Conservation (phyloP, 2,329 filamentous ascomycete species). For the Mycosphaerella sp. region DNA sequence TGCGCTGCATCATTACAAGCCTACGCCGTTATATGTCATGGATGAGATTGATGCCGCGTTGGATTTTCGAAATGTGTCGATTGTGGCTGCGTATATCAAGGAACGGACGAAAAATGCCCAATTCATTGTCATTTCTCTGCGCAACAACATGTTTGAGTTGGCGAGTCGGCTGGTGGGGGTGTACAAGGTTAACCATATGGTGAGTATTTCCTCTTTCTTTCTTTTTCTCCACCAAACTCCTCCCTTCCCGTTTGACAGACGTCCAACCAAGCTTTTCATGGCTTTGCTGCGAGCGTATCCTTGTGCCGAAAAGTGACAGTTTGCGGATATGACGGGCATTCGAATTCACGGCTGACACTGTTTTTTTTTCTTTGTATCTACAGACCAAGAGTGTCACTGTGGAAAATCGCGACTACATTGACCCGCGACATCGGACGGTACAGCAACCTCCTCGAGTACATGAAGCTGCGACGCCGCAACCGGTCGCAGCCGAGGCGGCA, state of each 20-base stretch:
- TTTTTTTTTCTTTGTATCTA: neutral
- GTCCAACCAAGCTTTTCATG: neutral
- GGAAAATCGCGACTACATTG: slow-evolving; percentile 46
- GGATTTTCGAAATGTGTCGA: slow-evolving; percentile 96
- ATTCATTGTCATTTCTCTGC: slow-evolving; percentile 94
- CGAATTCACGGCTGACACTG: slow-evolving; percentile 3
- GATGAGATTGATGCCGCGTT: slow-evolving; percentile 98
- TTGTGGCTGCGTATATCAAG: slow-evolving; percentile 98
- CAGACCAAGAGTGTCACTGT: slow-evolving; percentile 50
- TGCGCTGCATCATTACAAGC: slow-evolving; percentile 95
- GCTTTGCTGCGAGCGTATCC: neutral
- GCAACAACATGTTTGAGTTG: slow-evolving; percentile 99
- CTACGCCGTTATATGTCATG: slow-evolving; percentile 97
- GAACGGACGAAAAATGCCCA: slow-evolving; percentile 98
- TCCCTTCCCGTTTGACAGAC: too few relatives aligned
- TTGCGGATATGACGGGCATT: neutral
- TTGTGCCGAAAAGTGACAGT: neutral
- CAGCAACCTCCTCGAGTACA: slow-evolving; percentile 1
- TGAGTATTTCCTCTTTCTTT: slow-evolving; percentile 30
- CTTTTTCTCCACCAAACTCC: too few relatives aligned
- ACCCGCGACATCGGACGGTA: slow-evolving; percentile 15
- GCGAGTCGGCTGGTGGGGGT: slow-evolving; percentile 92
- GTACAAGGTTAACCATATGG: slow-evolving; percentile 99
- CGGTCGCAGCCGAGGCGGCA: neutral
- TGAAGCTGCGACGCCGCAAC: neutral